Evolutionary conservation across 345 rosid genomes (phyloP), one percentile per base, ranked within the genome.

Genomic region (Ricinus communis): DNA sequence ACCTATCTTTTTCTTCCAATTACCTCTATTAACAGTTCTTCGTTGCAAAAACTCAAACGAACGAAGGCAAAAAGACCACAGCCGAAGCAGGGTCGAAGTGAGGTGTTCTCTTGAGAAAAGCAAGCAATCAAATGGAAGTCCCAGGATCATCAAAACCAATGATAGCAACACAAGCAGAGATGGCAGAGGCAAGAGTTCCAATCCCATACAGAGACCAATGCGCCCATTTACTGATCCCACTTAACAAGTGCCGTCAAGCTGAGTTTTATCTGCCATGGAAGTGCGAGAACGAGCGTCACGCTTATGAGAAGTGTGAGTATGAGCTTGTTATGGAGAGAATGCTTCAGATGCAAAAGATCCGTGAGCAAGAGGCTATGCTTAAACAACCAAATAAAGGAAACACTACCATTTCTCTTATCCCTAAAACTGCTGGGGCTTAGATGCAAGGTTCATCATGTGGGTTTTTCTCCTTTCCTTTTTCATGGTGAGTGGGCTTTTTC

Each of bases 301-400:
- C 81, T 70, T 96, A 96, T 71, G 98, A 96, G 87, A 93, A 96
- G 88, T 96, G 99, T 69, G 93, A 86, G 68, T 96, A 93, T 88
- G 98, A 96, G 85, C 97, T 96, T 43, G 95, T 96, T 53, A 96
- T 91, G 98, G 98, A 93, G 84, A 78, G 99, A 40, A 96, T 96
- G 98, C 91, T 93, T 28, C 79, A 87, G 91, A 93, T 96, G 99
- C 92, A 93, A 87, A 93, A 91, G 93, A 96, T 96, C 84, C 96
- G 95, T 38, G 89, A 91, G 58, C 77, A 86, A 74, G 87, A 92
- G 81, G 89, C 90, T 74, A 82, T 79, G 71, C 77, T 81, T 53
- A 88, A 89, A 79, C 88, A 85, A 78, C 33, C 76, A 27, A 70
- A 77, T 70, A 65, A 67, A 0, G 86, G 78, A 43, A 77, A 59